Conservation (phyloP, 164 flowering plant genomes). For the Amborella trichopoda region DNA sequence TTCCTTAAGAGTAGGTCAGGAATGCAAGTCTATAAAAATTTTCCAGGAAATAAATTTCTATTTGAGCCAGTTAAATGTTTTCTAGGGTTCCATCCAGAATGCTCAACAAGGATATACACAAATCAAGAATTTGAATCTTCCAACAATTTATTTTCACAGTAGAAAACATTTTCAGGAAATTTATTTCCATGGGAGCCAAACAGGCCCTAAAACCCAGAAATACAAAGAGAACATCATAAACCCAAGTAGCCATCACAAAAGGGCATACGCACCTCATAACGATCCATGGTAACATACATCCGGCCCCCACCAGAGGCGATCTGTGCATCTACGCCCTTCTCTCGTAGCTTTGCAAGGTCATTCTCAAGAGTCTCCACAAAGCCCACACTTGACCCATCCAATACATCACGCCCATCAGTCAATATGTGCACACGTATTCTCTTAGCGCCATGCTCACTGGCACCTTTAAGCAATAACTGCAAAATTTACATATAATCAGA, state of each 20-base stretch:
- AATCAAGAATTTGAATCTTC: too few relatives aligned
- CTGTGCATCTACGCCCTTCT: constrained; percentile 81
- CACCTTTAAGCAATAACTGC: constrained; percentile 84
- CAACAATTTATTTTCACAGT: too few relatives aligned
- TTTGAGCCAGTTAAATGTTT: too few relatives aligned
- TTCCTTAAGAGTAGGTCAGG: too few relatives aligned
- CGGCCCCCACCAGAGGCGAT: constrained; percentile 99
- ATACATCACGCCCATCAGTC: constrained; percentile 96
- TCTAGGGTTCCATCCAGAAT: too few relatives aligned
- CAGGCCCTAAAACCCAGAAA: too few relatives aligned
- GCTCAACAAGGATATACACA: too few relatives aligned
- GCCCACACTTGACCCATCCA: constrained; percentile 90
- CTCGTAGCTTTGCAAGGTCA: constrained; percentile 60
- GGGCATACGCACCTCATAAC: constrained; percentile 63
- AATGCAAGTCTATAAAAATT: too few relatives aligned
- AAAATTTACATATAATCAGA: too few relatives aligned
- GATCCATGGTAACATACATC: constrained; percentile 98
- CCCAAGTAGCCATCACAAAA: neutral
- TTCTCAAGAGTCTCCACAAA: constrained; percentile 87
- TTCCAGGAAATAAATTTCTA: too few relatives aligned
- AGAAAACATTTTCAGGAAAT: too few relatives aligned
- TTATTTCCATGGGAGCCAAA: too few relatives aligned
- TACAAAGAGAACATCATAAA: neutral
- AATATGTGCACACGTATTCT: constrained; percentile 88
- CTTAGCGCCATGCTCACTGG: constrained; percentile 75